Conservation (phyloP, 2,329 filamentous ascomycete genomes). For the Pseudogymnoascus sp. region DNA sequence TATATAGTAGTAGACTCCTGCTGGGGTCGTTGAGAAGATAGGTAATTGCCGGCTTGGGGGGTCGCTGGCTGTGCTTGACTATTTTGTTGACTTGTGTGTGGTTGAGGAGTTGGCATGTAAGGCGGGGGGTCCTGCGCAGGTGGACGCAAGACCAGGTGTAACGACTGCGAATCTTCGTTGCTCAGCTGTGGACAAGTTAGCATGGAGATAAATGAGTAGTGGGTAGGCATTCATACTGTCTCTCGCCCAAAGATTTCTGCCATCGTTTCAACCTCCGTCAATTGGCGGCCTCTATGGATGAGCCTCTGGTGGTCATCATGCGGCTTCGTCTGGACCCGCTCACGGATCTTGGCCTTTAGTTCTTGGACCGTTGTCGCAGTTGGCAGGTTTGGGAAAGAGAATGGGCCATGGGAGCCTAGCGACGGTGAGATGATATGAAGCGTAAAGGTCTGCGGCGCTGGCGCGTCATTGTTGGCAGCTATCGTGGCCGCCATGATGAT, state of each 20-base stretch:
- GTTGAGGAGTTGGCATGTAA: not conserved
- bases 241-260: slow-evolving; percentile 50
- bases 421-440: slow-evolving; percentile 55
- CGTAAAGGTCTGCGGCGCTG: slow-evolving; percentile 37
- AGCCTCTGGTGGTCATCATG: slow-evolving; percentile 49
- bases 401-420: slow-evolving; percentile 42
- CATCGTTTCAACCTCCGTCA: slow-evolving; percentile 49
- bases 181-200: slow-evolving; percentile 34
- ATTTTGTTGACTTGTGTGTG: not conserved
- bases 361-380: slow-evolving; percentile 47
- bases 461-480: not conserved
- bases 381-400: slow-evolving; percentile 43
- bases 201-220: slow-evolving; percentile 8
- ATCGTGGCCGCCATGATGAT: slow-evolving; percentile 9
- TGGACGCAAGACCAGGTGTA: slow-evolving; percentile 48
- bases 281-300: slow-evolving; percentile 53
- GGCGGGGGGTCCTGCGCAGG: not conserved
- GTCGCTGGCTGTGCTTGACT: not conserved
- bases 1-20: slow-evolving; percentile 9
- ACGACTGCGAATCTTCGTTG: slow-evolving; percentile 41
- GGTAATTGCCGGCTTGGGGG: not conserved
- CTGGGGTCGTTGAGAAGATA: not conserved
- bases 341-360: slow-evolving; percentile 52
- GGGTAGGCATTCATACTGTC: slow-evolving; percentile 34
- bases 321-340: slow-evolving; percentile 39